These are phyloP conservation scores for Puccinia triticina DNA, from an alignment of 1,284 basidiomycete species.

Conservation along the genomic window DNA sequence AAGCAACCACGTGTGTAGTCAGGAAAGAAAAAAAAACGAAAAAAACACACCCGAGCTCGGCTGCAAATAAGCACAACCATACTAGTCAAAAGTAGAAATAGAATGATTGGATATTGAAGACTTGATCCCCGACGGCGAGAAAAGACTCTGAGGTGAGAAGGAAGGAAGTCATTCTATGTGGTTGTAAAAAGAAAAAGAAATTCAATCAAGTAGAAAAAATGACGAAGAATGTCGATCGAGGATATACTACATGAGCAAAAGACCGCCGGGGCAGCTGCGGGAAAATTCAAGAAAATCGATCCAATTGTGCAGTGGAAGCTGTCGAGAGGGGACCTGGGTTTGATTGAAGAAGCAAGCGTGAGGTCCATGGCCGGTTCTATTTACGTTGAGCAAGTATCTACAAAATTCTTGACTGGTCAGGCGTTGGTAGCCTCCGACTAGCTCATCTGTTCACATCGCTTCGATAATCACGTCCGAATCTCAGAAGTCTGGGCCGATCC, in stretches of 20 bases:
- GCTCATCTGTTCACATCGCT: neutral
- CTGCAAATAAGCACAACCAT: too few relatives aligned
- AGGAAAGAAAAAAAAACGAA: too few relatives aligned
- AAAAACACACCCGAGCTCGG: too few relatives aligned
- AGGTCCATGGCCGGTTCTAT: neutral
- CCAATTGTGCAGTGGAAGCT: neutral
- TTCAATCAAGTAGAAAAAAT: neutral
- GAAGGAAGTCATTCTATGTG: neutral
- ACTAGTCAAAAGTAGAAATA: neutral
- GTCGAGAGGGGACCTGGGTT: too few relatives aligned
- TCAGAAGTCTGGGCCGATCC: neutral
- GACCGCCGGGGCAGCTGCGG: neutral
- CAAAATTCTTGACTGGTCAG: neutral
- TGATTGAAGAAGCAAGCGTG: neutral
- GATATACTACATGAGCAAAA: too few relatives aligned
- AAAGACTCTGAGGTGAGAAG: neutral
- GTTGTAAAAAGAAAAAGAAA: neutral
- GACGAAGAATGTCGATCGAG: neutral
- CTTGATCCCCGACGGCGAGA: neutral
- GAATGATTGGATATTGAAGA: neutral
- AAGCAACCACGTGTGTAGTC: too few relatives aligned
- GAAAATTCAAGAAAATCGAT: neutral
- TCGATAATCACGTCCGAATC: neutral
- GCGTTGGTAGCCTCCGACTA: too few relatives aligned
- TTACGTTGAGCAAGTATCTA: neutral